These are phyloP conservation scores for Lactarius trivialis DNA, from an alignment of 768 basidiomycete species.

Conservation along the genomic window DNA sequence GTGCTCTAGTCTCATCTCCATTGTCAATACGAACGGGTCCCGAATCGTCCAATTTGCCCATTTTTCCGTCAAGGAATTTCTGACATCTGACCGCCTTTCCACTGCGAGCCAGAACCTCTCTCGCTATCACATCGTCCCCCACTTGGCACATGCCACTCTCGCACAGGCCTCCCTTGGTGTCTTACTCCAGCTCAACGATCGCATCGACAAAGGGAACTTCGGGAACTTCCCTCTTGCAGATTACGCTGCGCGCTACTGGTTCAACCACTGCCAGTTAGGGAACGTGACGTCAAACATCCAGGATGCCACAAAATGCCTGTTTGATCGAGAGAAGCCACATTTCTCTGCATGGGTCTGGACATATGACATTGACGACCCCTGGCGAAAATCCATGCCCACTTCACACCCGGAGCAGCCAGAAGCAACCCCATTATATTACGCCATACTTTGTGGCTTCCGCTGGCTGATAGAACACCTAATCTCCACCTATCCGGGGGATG, in stretches of 20 bases:
- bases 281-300: not conserved
- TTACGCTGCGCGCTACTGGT: conserved; percentile 1
- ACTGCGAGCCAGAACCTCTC: not conserved
- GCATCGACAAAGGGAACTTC: not conserved
- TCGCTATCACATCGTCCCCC: not conserved
- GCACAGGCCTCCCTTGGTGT: not conserved
- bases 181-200: not conserved
- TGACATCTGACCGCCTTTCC: not conserved
- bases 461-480: not conserved
- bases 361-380: not conserved
- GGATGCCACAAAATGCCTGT: not conserved
- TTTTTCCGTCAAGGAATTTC: conserved; percentile 1
- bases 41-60: not conserved
- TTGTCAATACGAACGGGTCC: not conserved
- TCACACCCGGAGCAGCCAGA: not conserved
- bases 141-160: not conserved
- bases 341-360: conserved; percentile 5
- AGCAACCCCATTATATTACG: not conserved
- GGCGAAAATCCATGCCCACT: not conserved
- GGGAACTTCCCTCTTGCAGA: not conserved
- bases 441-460: not conserved
- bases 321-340: not conserved
- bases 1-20: not conserved
- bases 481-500: not conserved
- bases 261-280: not conserved